Conservation (phyloP, 2,329 filamentous ascomycete species). For the Arthrobotrys entomopaga region DNA sequence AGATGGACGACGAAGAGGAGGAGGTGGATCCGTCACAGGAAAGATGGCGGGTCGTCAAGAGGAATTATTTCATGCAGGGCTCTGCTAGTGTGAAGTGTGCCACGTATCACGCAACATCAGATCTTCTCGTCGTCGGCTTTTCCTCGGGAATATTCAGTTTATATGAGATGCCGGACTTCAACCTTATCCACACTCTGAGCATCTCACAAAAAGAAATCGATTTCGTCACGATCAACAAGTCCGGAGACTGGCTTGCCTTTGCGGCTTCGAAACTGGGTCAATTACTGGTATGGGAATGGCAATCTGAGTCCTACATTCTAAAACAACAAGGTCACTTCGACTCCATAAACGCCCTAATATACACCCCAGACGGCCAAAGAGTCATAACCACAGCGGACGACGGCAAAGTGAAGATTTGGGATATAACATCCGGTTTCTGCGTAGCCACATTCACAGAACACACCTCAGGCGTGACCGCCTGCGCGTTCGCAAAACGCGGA, state of each 20-base stretch:
- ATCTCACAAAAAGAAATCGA: conserved; percentile 98
- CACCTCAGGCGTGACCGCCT: conserved; percentile 90
- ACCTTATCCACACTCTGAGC: conserved; percentile 89
- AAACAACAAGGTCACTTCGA: conserved; percentile 99
- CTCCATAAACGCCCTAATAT: conserved; percentile 90
- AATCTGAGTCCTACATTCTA: conserved; percentile 97
- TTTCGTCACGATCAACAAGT: conserved; percentile 90
- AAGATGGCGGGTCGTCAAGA: conserved; percentile 89
- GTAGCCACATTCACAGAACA: conserved; percentile 98
- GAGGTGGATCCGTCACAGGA: conserved; percentile 74
- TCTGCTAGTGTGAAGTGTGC: conserved; percentile 87
- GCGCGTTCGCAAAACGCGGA: conserved; percentile 92
- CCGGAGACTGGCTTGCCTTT: conserved; percentile 96
- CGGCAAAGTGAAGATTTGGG: conserved; percentile 98
- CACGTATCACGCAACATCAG: conserved; percentile 85
- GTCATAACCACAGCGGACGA: conserved; percentile 96
- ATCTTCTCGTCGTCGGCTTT: conserved; percentile 95
- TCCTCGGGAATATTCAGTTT: conserved; percentile 93
- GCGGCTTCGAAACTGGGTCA: conserved; percentile 95
- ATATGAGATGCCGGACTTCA: conserved; percentile 96
- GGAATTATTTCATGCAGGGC: conserved; percentile 93
- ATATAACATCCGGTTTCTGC: conserved; percentile 94
- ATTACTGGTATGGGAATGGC: conserved; percentile 99
- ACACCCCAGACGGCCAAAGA: conserved; percentile 90
- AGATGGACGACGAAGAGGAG: conserved; percentile 65